Evolutionary conservation across 768 basidiomycete genomes (phyloP), one percentile per base, ranked within the genome.

Genomic region (Russula dissimulans): DNA sequence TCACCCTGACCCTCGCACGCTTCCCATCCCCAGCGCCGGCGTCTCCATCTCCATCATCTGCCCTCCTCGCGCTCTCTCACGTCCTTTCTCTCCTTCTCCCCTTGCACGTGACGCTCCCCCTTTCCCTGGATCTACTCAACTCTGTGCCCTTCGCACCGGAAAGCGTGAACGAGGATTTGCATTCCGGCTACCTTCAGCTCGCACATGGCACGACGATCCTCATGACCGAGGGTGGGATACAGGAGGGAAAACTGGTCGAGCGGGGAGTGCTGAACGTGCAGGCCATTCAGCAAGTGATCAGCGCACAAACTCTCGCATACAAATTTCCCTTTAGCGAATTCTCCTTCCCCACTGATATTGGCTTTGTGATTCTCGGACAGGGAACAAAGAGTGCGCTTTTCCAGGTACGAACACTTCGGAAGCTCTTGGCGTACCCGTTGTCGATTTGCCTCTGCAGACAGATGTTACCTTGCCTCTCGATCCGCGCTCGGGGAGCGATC

Each of bases 321-420:
- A 70, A 78, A 38, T 93, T 91, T 68, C 91, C 90, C 1, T 92
- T 81, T 70, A 87, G 83, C 68, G 76, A 69, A 59, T 91, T 86
- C 69, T 71, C 77, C 8, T 91, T 93, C 66, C 76, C 83, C 18
- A 90, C 88, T 0, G 88, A 91, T 65, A 71, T 88, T n/a, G 76
- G 72, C n/a, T 81, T 85, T 60, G 63, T 92, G 18, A 71, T 87
- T 0, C 71, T 86, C 10, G 77, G 79, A 43, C 78, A 85, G 59
- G 87, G 89, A 34, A 76, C 75, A 60, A 84, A 82, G 71, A 89
- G 87, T 65, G 75, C 85, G 2, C 85, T 93, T 67, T 86, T 90
- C 70, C 77, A 83, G 78, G 89, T 87, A 58, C 29, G 67, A n/a
- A 55, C 31, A 10, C 15, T 29, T 15, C 3, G 9, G 18, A 38